These are phyloP conservation scores for Suillus tomentosus DNA, from an alignment of 768 basidiomycete species.

Conservation along the genomic window DNA sequence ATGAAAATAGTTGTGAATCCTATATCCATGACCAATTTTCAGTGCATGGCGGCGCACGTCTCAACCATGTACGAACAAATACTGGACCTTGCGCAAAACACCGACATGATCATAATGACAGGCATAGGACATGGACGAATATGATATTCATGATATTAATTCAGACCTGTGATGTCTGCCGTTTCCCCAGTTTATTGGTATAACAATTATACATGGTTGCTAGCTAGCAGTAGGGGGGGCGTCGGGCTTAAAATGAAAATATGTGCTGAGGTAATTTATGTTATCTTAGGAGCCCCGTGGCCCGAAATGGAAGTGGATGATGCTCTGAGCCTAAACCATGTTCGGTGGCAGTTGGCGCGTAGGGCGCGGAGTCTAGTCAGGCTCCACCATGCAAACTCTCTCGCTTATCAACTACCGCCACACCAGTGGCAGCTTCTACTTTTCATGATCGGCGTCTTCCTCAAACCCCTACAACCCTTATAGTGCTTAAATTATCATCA, in stretches of 20 bases:
- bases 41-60: background rate
- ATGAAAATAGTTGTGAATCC: background rate
- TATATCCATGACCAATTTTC: too few species aligned
- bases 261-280: background rate
- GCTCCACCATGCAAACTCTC: background rate
- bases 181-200: background rate
- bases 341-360: too few species aligned
- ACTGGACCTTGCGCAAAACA: background rate
- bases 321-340: background rate
- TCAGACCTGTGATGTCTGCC: background rate
- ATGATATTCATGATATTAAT: background rate
- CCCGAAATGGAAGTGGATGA: background rate
- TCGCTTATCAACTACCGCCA: background rate
- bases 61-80: background rate
- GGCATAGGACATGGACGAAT: background rate
- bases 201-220: background rate
- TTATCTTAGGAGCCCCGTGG: background rate
- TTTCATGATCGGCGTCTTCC: constrained; percentile 5
- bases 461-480: background rate
- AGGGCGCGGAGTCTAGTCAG: background rate
- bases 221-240: background rate
- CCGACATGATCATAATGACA: background rate
- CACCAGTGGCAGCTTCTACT: background rate
- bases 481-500: background rate
- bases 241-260: background rate